Conservation (phyloP, 805 yeast species). For the Wickerhamiella occidentalis region DNA sequence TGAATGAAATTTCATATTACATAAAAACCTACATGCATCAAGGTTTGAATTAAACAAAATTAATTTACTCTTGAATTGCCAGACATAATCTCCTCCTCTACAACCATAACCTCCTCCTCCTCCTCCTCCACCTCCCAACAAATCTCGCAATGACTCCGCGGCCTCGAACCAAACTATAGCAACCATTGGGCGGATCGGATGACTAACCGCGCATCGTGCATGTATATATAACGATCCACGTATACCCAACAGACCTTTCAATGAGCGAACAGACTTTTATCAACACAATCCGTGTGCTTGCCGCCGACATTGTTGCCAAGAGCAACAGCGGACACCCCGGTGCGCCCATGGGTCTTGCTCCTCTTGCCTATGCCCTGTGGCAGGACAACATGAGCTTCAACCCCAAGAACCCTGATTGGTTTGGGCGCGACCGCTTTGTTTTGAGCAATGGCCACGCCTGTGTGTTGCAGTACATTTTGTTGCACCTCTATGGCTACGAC, state of each 20-base stretch:
- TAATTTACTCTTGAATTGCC: no score
- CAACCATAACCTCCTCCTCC: not conserved
- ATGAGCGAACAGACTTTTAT: conserved; percentile 59
- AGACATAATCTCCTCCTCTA: no score
- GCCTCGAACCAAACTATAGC: not conserved
- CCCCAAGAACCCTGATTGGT: conserved; percentile 86
- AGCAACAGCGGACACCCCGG: conserved; percentile 99
- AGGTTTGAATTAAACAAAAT: no score
- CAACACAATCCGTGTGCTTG: conserved; percentile 76
- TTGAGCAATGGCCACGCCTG: conserved; percentile 95
- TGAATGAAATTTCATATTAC: no score
- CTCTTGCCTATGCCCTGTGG: conserved; percentile 82
- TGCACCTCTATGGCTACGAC: conserved; percentile 78
- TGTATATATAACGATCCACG: not conserved
- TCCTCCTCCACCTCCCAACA: not conserved
- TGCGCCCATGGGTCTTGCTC: conserved; percentile 96
- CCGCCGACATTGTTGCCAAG: conserved; percentile 74
- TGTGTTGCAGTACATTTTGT: conserved; percentile 72
- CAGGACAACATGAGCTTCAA: conserved; percentile 64
- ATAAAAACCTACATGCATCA: no score
- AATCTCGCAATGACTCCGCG: not conserved
- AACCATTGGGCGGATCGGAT: not conserved
- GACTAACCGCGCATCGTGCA: not conserved
- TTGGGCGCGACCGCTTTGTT: conserved; percentile 90
- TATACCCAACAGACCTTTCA: not conserved